Conservation (phyloP, 352 stramenopile species). For the Hyaloperonospora arabidopsidis region DNA sequence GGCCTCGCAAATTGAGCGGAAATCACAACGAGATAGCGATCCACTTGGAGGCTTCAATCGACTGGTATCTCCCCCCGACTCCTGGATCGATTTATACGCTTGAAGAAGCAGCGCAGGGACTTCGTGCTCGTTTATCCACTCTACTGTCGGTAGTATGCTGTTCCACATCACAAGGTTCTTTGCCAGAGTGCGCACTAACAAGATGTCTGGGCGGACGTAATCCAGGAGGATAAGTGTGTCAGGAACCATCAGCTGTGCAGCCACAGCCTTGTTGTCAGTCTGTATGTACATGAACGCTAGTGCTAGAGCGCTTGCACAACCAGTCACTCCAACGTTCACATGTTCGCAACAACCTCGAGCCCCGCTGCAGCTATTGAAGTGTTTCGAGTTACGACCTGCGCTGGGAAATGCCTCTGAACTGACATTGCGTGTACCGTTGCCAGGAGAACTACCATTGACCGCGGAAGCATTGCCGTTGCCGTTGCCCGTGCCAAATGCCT, state of each 20-base stretch:
- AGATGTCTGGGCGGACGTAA: conserved; percentile 92
- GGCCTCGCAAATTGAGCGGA: conserved; percentile 88
- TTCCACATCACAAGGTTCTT: conserved; percentile 95
- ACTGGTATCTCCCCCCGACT: conserved; percentile 7
- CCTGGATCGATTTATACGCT: conserved; percentile 35
- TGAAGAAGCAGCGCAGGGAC: conserved; percentile 47
- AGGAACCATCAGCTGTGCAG: conserved; percentile 84
- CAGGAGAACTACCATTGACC: conserved; percentile 15
- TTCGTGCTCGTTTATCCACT: conserved; percentile 86
- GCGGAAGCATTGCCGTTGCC: conserved; percentile 14
- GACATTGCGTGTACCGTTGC: conserved; percentile 20
- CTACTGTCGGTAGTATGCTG: conserved; percentile 72
- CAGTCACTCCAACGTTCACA: conserved; percentile 94
- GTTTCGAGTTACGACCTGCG: conserved; percentile 62
- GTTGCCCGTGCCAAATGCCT: conserved; percentile 35
- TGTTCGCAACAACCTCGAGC: conserved; percentile 53
- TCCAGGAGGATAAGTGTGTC: conserved; percentile 94
- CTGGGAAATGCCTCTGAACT: conserved; percentile 16
- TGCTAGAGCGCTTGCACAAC: conserved; percentile 87
- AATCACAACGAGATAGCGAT: conserved; percentile 49
- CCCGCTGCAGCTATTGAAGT: conserved; percentile 21
- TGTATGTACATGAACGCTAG: conserved; percentile 96
- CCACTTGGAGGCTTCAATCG: conserved; percentile 5
- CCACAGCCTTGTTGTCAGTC: conserved; percentile 83
- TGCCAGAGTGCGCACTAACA: conserved; percentile 91